Evolutionary conservation across 2,329 filamentous ascomycete genomes (phyloP).

Genomic region (Phialemonium atrogriseum): DNA sequence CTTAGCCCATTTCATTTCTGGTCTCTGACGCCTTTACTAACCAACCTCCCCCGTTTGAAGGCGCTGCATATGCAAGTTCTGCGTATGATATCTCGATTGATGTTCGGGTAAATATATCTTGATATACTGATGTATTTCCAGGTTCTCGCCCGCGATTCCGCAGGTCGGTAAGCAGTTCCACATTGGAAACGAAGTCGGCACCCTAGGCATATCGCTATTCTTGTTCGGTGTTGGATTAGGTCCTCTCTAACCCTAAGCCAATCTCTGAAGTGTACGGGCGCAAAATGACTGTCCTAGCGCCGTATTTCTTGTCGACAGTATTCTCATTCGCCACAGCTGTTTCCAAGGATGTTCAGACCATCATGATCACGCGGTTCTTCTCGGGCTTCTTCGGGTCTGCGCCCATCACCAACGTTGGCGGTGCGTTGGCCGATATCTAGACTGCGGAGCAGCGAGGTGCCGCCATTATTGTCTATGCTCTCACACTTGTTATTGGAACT

Average conservation of each 20-base stretch:
- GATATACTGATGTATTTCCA: too few species aligned
- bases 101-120: too few species aligned
- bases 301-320: slow-evolving; percentile 53
- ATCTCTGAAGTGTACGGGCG: slow-evolving; percentile 54
- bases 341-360: slow-evolving; percentile 56
- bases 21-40: too few species aligned
- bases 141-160: slow-evolving; percentile 49
- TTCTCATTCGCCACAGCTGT: slow-evolving; percentile 59
- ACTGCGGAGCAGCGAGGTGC: slow-evolving; percentile 50
- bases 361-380: slow-evolving; percentile 59
- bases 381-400: slow-evolving; percentile 54
- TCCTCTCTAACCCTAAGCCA: slow-evolving; percentile 55
- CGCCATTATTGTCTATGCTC: slow-evolving; percentile 59
- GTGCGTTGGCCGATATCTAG: slow-evolving; percentile 60
- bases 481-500: slow-evolving; percentile 56
- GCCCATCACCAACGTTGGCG: slow-evolving; percentile 61
- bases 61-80: too few species aligned
- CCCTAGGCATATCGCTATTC: slow-evolving; percentile 37
- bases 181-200: slow-evolving; percentile 32
- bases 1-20: too few species aligned
- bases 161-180: slow-evolving; percentile 41
- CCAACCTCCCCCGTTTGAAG: too few species aligned
- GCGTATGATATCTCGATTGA: too few species aligned
- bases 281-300: slow-evolving; percentile 44
- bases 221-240: slow-evolving; percentile 46